Base-by-base conservation (phyloP, 805 yeast genomes). In the Cyberlindnera euphorbiae region DNA sequence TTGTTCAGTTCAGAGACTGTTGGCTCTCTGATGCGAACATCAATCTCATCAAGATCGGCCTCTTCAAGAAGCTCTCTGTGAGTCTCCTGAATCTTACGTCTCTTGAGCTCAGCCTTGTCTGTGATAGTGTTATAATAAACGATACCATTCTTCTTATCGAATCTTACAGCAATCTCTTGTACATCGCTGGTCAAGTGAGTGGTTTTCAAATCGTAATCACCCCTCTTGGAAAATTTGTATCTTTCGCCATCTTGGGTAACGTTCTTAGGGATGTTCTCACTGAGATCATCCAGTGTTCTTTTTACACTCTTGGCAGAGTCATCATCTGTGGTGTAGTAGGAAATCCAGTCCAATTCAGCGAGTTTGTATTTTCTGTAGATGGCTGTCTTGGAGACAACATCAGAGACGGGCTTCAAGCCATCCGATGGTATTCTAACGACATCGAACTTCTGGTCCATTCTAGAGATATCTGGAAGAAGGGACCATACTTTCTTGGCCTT, bases 381-480 rank as follows among this genome's bases (percentile, higher is more conserved):
- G 1, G 95, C 73, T 0, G 84, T 71, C 45, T 61, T 48, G 36
- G 60, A 46, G 26, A 36, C 42, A 19, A 31, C 25, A 14, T 39
- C 42, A 3, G 39, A 15, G 4, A 42, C 14, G 5, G 33, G 36
- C 10, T 28, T 22, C 8, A 41, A 22, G 12, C 33, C 32, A 24
- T 33, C 37, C 4, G 46, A 30, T 0, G 77, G 76, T 35, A 85
- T 75, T 56, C 80, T 83, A 28, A 86, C 63, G 22, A 77, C 68
- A 50, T 76, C 64, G 52, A 72, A 87, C 35, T 71, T 75, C 48
- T 85, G 79, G 60, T 93, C 98, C 73, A 87, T 69, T 71, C 84
- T 75, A n/a, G 90, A 79, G 8, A 93, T 78, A 59, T 93, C 97
- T 7, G 98, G 98, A 44, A 89, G 64, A 18, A 93, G 64, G 17